Evolutionary conservation across 2,329 filamentous ascomycete genomes (phyloP).

Genomic region (Cladosporium sp.): DNA sequence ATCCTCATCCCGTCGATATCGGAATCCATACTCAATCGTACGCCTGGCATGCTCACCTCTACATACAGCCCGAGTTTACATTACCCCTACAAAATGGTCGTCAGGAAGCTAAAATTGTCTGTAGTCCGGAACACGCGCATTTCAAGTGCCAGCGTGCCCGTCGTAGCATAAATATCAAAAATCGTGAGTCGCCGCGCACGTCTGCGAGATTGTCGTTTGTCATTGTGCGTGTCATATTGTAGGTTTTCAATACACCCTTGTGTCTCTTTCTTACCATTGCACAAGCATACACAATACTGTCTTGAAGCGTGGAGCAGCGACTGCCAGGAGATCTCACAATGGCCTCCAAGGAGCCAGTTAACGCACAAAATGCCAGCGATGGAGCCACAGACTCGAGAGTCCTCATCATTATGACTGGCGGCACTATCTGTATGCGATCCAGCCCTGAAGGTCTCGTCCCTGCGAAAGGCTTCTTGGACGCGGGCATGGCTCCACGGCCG

Average conservation of each 20-base stretch:
- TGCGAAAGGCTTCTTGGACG: constrained; percentile 70
- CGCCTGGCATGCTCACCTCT: background rate
- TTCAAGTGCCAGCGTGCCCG: constrained; percentile 3
- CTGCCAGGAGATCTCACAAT: background rate
- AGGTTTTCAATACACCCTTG: background rate
- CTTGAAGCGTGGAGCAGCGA: background rate
- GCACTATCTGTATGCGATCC: constrained; percentile 87
- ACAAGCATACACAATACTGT: background rate
- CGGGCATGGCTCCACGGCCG: constrained; percentile 76
- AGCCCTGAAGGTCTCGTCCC: constrained; percentile 72
- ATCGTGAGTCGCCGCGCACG: background rate
- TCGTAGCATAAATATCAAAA: background rate
- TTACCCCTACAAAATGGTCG: constrained; percentile 10
- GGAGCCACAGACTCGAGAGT: constrained; percentile 50
- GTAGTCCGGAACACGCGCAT: background rate
- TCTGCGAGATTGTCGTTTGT: background rate
- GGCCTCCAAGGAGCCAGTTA: background rate
- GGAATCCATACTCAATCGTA: background rate
- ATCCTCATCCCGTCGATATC: constrained; percentile 1
- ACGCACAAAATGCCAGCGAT: constrained; percentile 1
- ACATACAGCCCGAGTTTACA: background rate
- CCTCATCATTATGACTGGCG: constrained; percentile 84
- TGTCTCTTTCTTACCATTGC: background rate
- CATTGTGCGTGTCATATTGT: background rate
- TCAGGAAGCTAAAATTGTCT: constrained; percentile 7